A percentile compares a stretch with the other conserved stretches of the same genome.
These are phyloP conservation scores for Microbotryum intermedium DNA, from an alignment of 1,284 basidiomycete genomes.

Conservation along the genomic window DNA sequence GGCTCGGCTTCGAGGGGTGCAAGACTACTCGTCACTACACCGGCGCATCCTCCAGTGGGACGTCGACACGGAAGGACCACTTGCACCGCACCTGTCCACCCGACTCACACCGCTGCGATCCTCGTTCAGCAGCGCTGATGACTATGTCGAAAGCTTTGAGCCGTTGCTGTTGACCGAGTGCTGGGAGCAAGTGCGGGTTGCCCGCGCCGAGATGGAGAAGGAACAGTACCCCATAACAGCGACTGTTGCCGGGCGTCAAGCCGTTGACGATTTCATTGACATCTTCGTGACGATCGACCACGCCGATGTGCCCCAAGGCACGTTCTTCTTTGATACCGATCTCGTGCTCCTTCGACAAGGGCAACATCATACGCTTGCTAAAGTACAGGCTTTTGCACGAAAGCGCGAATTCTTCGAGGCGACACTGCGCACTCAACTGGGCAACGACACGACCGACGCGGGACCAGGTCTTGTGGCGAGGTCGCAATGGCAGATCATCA, in stretches of 20 bases:
- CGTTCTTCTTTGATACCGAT: conserved; percentile 69
- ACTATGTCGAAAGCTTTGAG: conserved; percentile 71
- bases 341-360: conserved; percentile 59
- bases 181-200: conserved; percentile 77
- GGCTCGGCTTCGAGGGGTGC: conserved; percentile 63
- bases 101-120: conserved; percentile 43
- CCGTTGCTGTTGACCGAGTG: conserved; percentile 85
- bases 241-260: conserved; percentile 55
- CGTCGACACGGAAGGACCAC: conserved; percentile 58
- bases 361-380: conserved; percentile 53
- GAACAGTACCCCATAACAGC: conserved; percentile 47
- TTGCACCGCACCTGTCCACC: conserved; percentile 36
- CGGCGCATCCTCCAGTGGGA: conserved; percentile 78
- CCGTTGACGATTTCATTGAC: conserved; percentile 62
- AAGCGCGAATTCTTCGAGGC: conserved; percentile 45
- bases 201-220: conserved; percentile 52
- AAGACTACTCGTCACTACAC: conserved; percentile 72
- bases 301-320: conserved; percentile 56
- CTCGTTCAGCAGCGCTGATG: conserved; percentile 54
- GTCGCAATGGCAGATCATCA: conserved; percentile 65
- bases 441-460: conserved; percentile 39
- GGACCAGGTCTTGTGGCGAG: conserved; percentile 45
- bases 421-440: conserved; percentile 44
- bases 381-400: conserved; percentile 61
- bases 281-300: conserved; percentile 46